These are phyloP conservation scores for Candida glaebosa DNA, from an alignment of 805 yeast species.

Conservation along the genomic window DNA sequence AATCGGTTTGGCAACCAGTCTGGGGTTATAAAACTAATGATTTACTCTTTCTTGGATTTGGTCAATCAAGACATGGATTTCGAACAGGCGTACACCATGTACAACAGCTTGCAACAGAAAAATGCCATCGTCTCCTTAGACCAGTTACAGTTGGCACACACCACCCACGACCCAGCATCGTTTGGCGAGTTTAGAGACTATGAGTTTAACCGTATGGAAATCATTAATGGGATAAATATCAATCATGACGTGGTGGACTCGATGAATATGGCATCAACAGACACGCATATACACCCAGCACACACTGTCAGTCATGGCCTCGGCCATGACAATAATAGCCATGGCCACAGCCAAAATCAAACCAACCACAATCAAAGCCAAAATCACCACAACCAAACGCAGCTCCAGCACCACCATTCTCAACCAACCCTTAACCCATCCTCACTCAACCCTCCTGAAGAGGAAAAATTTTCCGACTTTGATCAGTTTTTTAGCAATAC, in stretches of 20 bases:
- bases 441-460: neutral
- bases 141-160: constrained; percentile 37
- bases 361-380: too few species aligned
- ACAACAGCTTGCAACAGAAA: constrained; percentile 36
- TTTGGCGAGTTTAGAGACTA: neutral
- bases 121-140: constrained; percentile 32
- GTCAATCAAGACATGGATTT: constrained; percentile 42
- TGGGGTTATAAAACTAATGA: neutral
- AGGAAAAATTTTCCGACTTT: constrained; percentile 12
- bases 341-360: neutral
- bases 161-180: too few species aligned
- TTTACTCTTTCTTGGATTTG: constrained; percentile 19
- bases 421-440: neutral
- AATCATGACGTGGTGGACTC: neutral
- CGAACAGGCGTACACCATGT: constrained; percentile 43
- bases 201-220: neutral
- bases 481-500: constrained; percentile 35
- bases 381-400: too few species aligned
- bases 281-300: neutral
- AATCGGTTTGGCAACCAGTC: neutral
- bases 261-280: neutral
- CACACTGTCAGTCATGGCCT: neutral
- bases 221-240: neutral
- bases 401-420: too few species aligned
- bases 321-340: neutral